A percentile compares a stretch with the other conserved stretches of the same genome.
Evolutionary conservation across 257 asterid species (phyloP).

Genomic region (Fraxinus quadrangulata): DNA sequence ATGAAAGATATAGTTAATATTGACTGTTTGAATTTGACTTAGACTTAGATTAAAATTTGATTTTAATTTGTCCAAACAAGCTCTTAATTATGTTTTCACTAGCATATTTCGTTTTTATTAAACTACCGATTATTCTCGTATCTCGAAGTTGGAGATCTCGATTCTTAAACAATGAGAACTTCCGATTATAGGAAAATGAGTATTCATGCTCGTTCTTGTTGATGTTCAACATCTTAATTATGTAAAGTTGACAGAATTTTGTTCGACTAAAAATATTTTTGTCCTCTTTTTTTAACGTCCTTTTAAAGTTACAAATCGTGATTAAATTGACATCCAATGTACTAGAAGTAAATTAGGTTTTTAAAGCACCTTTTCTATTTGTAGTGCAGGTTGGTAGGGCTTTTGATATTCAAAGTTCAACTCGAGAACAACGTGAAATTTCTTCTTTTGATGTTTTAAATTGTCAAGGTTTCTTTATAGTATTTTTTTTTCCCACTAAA

Average conservation of each 20-base stretch:
- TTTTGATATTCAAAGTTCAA: constrained; percentile 1
- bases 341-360: not conserved
- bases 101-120: too few relatives aligned
- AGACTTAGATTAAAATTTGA: too few relatives aligned
- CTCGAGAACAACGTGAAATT: not conserved
- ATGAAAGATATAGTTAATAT: too few relatives aligned
- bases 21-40: too few relatives aligned
- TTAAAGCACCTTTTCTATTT: not conserved
- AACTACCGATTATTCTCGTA: not conserved
- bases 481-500: not conserved
- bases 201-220: too few relatives aligned
- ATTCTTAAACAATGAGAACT: too few relatives aligned
- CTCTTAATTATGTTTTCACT: too few relatives aligned
- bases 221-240: not conserved
- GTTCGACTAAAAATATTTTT: not conserved
- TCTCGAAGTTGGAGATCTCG: not conserved
- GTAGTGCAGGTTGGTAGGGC: not conserved
- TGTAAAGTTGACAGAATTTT: not conserved
- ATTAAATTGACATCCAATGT: not conserved
- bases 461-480: not conserved
- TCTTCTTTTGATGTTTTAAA: not conserved
- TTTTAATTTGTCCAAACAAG: too few relatives aligned
- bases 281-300: not conserved
- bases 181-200: too few relatives aligned
- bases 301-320: not conserved